Conservation (phyloP, 345 rosid species). For the Salix suchowensis region DNA sequence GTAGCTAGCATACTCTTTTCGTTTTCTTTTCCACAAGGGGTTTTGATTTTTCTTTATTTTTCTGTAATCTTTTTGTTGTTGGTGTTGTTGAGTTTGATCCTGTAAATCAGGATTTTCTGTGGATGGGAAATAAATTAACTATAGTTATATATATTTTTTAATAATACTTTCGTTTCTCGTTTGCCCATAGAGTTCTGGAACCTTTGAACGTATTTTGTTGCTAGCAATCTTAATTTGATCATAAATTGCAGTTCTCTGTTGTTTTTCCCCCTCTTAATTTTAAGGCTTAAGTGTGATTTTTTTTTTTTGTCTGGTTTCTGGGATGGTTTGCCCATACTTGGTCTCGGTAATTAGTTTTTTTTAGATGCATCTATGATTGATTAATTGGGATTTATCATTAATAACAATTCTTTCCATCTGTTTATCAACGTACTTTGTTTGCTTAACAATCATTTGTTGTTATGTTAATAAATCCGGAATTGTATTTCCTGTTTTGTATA, state of each 20-base stretch:
- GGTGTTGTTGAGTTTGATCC: background rate
- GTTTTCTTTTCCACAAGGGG: background rate
- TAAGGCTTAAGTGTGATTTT: background rate
- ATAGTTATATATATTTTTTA: background rate
- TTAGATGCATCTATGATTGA: background rate
- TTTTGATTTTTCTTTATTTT: background rate
- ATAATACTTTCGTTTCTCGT: background rate
- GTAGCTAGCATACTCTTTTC: background rate
- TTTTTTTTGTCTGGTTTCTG: background rate
- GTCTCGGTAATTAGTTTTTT: background rate
- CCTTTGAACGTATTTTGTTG: background rate
- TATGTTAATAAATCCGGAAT: too few species aligned
- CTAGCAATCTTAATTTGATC: background rate
- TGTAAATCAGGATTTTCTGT: background rate
- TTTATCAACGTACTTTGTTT: background rate
- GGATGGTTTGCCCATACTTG: background rate
- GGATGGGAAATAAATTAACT: background rate
- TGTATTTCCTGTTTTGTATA: too few species aligned
- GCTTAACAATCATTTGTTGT: too few species aligned
- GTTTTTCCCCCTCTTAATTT: background rate
- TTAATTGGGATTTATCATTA: background rate
- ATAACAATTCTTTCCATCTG: background rate
- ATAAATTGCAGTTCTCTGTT: background rate
- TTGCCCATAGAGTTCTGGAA: background rate
- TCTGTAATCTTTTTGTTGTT: background rate